Evolutionary conservation across 1,139 yeast genomes (phyloP).

Genomic region (Kurtzmaniella quercitrusa): DNA sequence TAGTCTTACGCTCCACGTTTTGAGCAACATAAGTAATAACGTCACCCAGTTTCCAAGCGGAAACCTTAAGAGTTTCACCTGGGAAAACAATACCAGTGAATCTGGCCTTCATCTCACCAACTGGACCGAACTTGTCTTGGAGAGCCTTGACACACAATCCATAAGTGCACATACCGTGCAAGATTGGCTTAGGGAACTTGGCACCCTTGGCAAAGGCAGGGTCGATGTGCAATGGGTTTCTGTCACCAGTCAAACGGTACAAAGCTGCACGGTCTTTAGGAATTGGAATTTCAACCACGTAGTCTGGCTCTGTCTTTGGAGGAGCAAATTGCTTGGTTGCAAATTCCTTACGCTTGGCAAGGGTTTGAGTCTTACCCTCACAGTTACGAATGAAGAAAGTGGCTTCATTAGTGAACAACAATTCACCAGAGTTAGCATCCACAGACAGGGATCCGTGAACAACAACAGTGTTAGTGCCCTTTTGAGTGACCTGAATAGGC

Average conservation of each 20-base stretch:
- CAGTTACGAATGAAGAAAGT: slow-evolving; percentile 86
- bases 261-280: slow-evolving; percentile 77
- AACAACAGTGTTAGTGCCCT: slow-evolving; percentile 84
- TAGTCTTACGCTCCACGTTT: slow-evolving; percentile 72
- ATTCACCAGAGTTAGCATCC: slow-evolving; percentile 68
- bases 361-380: slow-evolving; percentile 55
- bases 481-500: slow-evolving; percentile 77
- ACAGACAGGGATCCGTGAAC: slow-evolving; percentile 71
- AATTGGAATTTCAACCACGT: slow-evolving; percentile 56
- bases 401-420: slow-evolving; percentile 75
- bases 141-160: slow-evolving; percentile 79
- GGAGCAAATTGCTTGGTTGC: slow-evolving; percentile 65
- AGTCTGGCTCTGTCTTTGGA: slow-evolving; percentile 68
- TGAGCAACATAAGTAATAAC: slow-evolving; percentile 77
- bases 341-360: slow-evolving; percentile 48
- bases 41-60: slow-evolving; percentile 78
- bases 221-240: slow-evolving; percentile 93
- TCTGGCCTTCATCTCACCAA: slow-evolving; percentile 84
- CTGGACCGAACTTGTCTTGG: slow-evolving; percentile 75
- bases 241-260: slow-evolving; percentile 90
- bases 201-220: slow-evolving; percentile 89
- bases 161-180: slow-evolving; percentile 88
- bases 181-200: slow-evolving; percentile 79
- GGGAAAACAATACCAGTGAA: slow-evolving; percentile 93
- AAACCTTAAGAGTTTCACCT: slow-evolving; percentile 83